Evolutionary conservation across 352 stramenopile species (phyloP).

Genomic region (Pseudoperonospora humuli): DNA sequence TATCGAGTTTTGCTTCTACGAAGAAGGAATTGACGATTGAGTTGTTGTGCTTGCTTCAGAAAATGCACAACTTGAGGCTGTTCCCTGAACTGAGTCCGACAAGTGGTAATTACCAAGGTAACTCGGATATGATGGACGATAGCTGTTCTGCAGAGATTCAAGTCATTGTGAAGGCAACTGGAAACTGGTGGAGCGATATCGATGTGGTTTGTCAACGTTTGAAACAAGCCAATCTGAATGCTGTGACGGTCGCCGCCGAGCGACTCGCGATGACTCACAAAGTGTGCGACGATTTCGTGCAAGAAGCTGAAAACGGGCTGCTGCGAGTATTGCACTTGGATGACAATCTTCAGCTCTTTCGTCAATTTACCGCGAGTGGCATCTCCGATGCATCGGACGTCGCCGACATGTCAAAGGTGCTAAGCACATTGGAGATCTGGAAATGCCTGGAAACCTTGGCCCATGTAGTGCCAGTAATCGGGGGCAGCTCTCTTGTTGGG

Average conservation of each 20-base stretch:
- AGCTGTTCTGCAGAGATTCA: constrained; percentile 14
- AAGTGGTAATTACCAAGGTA: background rate
- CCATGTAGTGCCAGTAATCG: constrained; percentile 20
- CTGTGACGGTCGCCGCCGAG: constrained; percentile 17
- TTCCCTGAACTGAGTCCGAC: background rate
- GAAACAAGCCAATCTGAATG: constrained; percentile 14
- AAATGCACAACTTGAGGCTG: constrained; percentile 11
- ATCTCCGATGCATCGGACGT: background rate
- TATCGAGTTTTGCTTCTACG: background rate
- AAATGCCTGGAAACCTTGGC: constrained; percentile 56
- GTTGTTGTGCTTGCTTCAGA: constrained; percentile 10
- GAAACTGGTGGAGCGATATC: constrained; percentile 74
- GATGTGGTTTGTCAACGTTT: constrained; percentile 34
- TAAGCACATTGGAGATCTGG: constrained; percentile 57
- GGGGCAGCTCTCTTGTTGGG: constrained; percentile 19
- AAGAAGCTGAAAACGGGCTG: constrained; percentile 23
- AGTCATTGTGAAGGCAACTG: constrained; percentile 31
- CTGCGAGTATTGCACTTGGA: constrained; percentile 34
- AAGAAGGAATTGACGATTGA: background rate
- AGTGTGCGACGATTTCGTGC: constrained; percentile 35
- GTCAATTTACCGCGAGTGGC: background rate
- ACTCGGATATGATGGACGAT: background rate
- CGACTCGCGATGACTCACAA: constrained; percentile 30
- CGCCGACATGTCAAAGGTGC: constrained; percentile 16
- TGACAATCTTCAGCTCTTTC: constrained; percentile 24